A percentile compares a stretch with the other conserved stretches of the same genome.
Conservation (phyloP, 768 basidiomycete species). For the Lactarius indigo region DNA sequence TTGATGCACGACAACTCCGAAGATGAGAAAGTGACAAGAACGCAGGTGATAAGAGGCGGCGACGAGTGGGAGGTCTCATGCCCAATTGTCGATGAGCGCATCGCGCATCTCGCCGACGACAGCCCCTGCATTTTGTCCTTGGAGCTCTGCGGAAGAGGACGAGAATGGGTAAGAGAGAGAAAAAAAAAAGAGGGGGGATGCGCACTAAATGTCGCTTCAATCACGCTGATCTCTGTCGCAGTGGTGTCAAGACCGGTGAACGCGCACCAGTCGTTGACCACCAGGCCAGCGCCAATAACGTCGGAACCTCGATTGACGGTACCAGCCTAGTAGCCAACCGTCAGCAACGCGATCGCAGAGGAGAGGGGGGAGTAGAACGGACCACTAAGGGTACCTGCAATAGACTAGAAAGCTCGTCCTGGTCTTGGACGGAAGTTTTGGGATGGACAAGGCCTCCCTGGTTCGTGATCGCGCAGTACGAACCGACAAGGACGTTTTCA, state of each 20-base stretch:
- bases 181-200: constrained; percentile 27
- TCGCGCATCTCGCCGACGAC: constrained; percentile 61
- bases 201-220: constrained; percentile 96
- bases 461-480: constrained; percentile 92
- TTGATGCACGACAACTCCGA: constrained; percentile 16
- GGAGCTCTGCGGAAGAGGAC: constrained; percentile 41
- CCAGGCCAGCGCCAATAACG: constrained; percentile 94
- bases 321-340: constrained; percentile 61
- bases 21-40: neutral
- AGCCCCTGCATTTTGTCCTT: constrained; percentile 51
- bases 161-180: constrained; percentile 1
- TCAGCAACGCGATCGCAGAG: neutral
- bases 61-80: constrained; percentile 39
- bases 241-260: constrained; percentile 99
- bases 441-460: constrained; percentile 98
- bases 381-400: constrained; percentile 95
- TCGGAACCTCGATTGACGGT: constrained; percentile 99
- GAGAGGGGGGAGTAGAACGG: constrained; percentile 34
- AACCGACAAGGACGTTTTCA: constrained; percentile 94
- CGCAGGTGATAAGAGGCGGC: neutral
- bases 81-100: constrained; percentile 75
- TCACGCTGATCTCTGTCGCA: constrained; percentile 98
- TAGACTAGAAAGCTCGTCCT: constrained; percentile 93
- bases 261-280: constrained; percentile 99
- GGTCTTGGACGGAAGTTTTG: constrained; percentile 94